These are phyloP conservation scores for Alternaria consortialis DNA, from an alignment of 2,329 filamentous ascomycete genomes.

Conservation along the genomic window DNA sequence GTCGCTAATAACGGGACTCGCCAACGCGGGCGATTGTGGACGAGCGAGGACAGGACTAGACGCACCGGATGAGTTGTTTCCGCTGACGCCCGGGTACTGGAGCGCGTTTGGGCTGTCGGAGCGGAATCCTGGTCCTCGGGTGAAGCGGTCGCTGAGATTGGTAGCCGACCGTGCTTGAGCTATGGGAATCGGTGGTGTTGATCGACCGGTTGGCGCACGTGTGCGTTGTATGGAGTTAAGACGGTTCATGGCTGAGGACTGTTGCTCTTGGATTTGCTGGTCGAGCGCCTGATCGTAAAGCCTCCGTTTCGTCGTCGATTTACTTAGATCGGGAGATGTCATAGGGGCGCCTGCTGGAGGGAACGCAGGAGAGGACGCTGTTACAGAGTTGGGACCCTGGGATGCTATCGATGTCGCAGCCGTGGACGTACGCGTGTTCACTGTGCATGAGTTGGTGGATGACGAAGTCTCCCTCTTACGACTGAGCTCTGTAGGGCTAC, in stretches of 20 bases:
- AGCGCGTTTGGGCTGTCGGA: slow-evolving; percentile 58
- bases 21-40: slow-evolving; percentile 63
- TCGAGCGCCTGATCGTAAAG: slow-evolving; percentile 85
- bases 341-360: slow-evolving; percentile 36
- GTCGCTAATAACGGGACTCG: slow-evolving; percentile 76
- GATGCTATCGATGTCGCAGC: slow-evolving; percentile 90
- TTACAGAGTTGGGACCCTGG: slow-evolving; percentile 59
- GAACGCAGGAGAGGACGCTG: slow-evolving; percentile 43
- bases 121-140: slow-evolving; percentile 51
- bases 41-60: slow-evolving; percentile 53
- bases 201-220: slow-evolving; percentile 56
- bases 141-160: slow-evolving; percentile 59
- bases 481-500: slow-evolving; percentile 67
- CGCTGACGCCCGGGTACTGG: slow-evolving; percentile 48
- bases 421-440: slow-evolving; percentile 76
- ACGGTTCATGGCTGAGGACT: slow-evolving; percentile 77
- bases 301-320: slow-evolving; percentile 74
- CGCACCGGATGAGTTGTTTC: slow-evolving; percentile 46
- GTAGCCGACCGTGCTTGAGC: slow-evolving; percentile 56
- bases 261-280: slow-evolving; percentile 82
- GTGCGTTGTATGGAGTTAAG: slow-evolving; percentile 80
- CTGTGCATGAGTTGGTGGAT: slow-evolving; percentile 79
- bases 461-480: slow-evolving; percentile 83
- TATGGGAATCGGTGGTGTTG: slow-evolving; percentile 59
- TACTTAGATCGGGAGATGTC: slow-evolving; percentile 61